These are phyloP conservation scores for Apiotrichum porosum DNA, from an alignment of 1,284 basidiomycete species.

Conservation along the genomic window DNA sequence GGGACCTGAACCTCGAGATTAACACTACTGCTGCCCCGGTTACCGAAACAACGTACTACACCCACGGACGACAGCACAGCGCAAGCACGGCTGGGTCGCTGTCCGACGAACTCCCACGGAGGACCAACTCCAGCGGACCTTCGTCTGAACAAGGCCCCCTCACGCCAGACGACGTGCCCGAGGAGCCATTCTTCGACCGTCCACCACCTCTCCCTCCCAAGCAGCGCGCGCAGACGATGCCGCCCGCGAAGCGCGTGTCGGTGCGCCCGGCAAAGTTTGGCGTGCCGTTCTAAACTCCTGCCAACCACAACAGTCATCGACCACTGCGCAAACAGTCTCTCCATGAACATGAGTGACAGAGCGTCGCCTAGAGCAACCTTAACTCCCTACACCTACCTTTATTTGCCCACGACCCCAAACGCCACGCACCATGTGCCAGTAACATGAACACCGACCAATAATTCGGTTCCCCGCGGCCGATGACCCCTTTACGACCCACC, in stretches of 20 bases:
- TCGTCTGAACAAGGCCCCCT: conserved; percentile 4
- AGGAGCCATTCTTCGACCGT: conserved; percentile 54
- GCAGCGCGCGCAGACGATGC: too few species aligned
- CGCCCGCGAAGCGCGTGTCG: too few species aligned
- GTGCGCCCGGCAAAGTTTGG: conserved; percentile 1
- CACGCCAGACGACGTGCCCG: conserved; percentile 8
- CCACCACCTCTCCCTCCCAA: background rate
- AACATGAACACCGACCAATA: too few species aligned
- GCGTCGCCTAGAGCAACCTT: too few species aligned
- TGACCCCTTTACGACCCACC: too few species aligned
- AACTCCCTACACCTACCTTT: too few species aligned
- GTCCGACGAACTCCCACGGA: background rate
- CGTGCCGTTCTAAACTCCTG: background rate
- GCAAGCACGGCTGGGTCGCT: background rate
- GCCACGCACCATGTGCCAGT: too few species aligned
- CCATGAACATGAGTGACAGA: too few species aligned
- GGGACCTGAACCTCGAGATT: background rate
- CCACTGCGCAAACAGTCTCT: too few species aligned
- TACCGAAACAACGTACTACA: background rate
- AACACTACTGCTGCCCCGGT: background rate
- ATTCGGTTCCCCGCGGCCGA: too few species aligned
- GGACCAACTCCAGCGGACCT: background rate
- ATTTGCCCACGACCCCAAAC: too few species aligned
- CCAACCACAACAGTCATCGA: too few species aligned
- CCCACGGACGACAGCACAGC: background rate